Conservation (phyloP, 441 rosid genomes). For the Bocquillonia castaneifolia region DNA sequence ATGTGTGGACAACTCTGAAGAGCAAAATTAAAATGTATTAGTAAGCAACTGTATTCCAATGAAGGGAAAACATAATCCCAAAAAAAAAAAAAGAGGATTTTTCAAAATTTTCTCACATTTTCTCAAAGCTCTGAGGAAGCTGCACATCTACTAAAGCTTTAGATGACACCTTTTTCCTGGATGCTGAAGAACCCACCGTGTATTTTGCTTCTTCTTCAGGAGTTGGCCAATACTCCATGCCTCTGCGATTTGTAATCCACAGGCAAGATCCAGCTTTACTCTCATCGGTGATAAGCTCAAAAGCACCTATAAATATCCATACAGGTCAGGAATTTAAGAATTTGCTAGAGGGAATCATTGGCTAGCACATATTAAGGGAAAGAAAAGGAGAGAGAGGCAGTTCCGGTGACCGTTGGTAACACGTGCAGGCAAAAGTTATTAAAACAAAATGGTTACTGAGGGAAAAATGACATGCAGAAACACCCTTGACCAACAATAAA, state of each 20-base stretch:
- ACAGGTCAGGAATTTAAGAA: constrained; percentile 12
- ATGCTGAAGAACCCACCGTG: constrained; percentile 39
- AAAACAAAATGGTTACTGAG: not conserved
- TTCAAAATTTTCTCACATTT: constrained; percentile 86
- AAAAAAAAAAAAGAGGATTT: too few relatives aligned
- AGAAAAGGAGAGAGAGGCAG: not conserved
- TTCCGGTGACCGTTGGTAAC: not conserved
- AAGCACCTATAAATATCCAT: constrained; percentile 51
- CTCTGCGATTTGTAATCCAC: constrained; percentile 86
- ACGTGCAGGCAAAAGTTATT: not conserved
- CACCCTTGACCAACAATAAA: not conserved
- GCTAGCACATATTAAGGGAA: too few relatives aligned
- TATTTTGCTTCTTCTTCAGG: constrained; percentile 69
- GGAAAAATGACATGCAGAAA: not conserved
- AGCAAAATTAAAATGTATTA: constrained; percentile 24
- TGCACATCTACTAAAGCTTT: constrained; percentile 38
- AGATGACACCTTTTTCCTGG: constrained; percentile 34
- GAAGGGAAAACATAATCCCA: constrained; percentile 3
- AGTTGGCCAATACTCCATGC: constrained; percentile 92
- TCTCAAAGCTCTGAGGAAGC: constrained; percentile 76
- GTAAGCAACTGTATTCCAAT: constrained; percentile 15
- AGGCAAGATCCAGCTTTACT: constrained; percentile 84
- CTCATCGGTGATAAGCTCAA: constrained; percentile 78
- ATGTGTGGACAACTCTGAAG: constrained; percentile 79
- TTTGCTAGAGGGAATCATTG: not conserved